Percentiles rank a stretch among this genome's conserved stretches.
Evolutionary conservation across 345 rosid species (phyloP).

Genomic region (Citrus australasica): DNA sequence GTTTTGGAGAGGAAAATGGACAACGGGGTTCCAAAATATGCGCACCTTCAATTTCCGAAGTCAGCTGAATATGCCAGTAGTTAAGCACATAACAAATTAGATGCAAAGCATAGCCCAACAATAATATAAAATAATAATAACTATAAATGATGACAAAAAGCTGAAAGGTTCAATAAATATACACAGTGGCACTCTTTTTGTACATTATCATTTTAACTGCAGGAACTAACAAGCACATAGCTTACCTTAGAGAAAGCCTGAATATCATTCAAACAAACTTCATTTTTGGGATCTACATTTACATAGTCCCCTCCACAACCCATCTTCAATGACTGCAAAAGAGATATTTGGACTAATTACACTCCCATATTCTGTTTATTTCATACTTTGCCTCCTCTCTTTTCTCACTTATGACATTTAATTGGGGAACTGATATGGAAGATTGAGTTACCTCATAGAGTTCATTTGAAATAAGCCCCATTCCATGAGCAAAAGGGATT

Average conservation of each 20-base stretch:
- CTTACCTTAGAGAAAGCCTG: constrained; percentile 25
- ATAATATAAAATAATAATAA: neutral
- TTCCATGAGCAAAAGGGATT: constrained; percentile 60
- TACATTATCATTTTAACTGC: no score
- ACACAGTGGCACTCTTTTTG: no score
- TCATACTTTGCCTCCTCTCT: neutral
- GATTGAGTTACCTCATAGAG: constrained; percentile 46
- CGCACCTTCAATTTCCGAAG: constrained; percentile 13
- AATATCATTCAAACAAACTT: constrained; percentile 33
- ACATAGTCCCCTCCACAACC: constrained; percentile 41
- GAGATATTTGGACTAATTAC: neutral
- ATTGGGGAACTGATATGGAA: neutral
- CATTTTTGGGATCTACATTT: constrained; percentile 26
- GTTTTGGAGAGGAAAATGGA: constrained; percentile 26
- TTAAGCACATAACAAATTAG: neutral
- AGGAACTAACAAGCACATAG: neutral
- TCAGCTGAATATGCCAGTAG: constrained; percentile 26
- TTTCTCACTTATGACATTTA: neutral
- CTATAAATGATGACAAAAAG: neutral
- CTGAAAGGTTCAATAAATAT: neutral
- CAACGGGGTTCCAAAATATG: constrained; percentile 43
- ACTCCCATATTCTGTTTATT: neutral
- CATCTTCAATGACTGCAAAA: constrained; percentile 37
- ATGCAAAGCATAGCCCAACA: no score
- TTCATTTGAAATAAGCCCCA: constrained; percentile 69